Conservation (phyloP, 2,329 filamentous ascomycete genomes). For the Neoscytalidium dimidiatum region DNA sequence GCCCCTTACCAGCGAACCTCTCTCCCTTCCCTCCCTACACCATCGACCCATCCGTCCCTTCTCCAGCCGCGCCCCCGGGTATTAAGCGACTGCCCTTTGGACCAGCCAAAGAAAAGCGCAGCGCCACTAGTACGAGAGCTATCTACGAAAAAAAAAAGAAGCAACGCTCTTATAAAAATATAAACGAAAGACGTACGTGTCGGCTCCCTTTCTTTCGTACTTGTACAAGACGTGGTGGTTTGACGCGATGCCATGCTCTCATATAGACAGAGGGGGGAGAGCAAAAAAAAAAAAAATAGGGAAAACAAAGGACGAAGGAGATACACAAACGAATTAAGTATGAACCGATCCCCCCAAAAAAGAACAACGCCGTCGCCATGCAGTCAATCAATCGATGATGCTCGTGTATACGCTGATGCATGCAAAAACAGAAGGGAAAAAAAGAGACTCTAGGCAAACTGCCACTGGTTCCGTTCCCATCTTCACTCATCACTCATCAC, state of each 20-base stretch:
- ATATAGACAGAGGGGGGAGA: not conserved
- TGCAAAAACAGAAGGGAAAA: not conserved
- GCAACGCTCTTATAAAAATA: not conserved
- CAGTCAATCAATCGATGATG: not conserved
- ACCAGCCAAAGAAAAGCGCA: not conserved
- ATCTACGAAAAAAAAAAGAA: not conserved
- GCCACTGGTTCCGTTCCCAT: no score
- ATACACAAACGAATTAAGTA: not conserved
- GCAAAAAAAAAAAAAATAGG: not conserved
- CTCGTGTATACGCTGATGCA: not conserved
- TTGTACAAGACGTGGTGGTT: not conserved
- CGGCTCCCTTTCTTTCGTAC: not conserved
- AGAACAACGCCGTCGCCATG: conserved; percentile 3
- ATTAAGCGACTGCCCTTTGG: not conserved
- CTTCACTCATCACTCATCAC: not conserved
- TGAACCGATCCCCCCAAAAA: not conserved
- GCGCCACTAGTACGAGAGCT: not conserved
- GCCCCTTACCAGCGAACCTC: no score
- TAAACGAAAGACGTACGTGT: not conserved
- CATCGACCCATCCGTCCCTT: no score
- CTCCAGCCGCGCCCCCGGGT: not conserved
- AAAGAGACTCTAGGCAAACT: no score
- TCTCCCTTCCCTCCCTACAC: no score
- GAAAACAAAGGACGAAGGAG: not conserved
- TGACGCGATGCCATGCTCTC: not conserved